Base-by-base conservation (phyloP, 2,329 filamentous ascomycete species). In the Colletotrichum musae region DNA sequence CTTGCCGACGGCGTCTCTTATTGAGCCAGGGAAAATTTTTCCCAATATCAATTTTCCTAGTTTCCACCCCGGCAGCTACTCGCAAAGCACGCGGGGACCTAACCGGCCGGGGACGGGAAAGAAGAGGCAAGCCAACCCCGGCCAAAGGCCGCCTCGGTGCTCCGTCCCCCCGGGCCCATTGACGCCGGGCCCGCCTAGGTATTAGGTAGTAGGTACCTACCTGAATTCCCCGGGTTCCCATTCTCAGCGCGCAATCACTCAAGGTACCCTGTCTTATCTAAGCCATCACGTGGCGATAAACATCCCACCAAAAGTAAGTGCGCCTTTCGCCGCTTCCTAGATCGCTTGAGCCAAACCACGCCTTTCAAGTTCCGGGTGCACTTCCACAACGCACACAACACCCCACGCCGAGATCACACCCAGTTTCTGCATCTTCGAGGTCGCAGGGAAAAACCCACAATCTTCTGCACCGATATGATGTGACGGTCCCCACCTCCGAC, bases 381-480 rank as follows among this genome's bases (percentile, higher is more conserved):
- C 36, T 26, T 58, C 48, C 53, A 58, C 48, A 26, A 32, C 26
- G 61, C 54, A 65, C 62, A 54, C 54, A 65, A 53, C 28, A 48
- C 7, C 47, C 52, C 51, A 56, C 36, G 57, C 32, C 45, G 50
- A 60, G 39, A 39, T 54, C 41, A 41, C 64, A 26, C 56, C 53
- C 45, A 51, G 32, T 61, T 61, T 50, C 41, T 57, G 21, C 60
- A 61, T 51, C 62, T 69, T 54, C 54, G 24, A 54, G 66, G 66
- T 61, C 57, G 48, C 56, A 21, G 32, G 32, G 32, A 36, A 52
- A 56, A 52, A 43, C 50, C 41, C 57, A 52, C 36, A 41, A 48
- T 52, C 16, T 41, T 66, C 16, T 26, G 58, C 43, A 53, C 65
- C 71, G 71, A 70, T 72, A 72, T 71, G 71, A 72, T 72, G 71